Conservation (phyloP, 805 yeast species). For the Lipomyces spencermartinsiae region DNA sequence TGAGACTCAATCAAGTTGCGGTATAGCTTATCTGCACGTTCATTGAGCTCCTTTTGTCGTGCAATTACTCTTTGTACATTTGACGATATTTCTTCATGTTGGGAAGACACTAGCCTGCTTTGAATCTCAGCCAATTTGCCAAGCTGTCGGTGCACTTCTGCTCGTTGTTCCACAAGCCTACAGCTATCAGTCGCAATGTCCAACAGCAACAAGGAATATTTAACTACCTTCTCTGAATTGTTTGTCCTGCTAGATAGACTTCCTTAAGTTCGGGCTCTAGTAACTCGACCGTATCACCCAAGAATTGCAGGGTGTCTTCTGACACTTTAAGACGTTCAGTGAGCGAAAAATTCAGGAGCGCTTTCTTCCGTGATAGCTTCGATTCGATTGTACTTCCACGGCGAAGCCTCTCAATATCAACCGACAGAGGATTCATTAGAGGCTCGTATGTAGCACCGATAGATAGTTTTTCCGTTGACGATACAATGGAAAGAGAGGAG, state of each 20-base stretch:
- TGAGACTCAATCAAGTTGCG: constrained; percentile 42
- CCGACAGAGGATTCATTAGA: constrained; percentile 28
- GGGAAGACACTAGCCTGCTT: neutral
- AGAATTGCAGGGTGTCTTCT: constrained; percentile 39
- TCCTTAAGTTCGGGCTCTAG: constrained; percentile 41
- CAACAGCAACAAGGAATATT: neutral
- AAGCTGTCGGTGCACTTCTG: constrained; percentile 54
- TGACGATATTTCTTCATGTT: constrained; percentile 7
- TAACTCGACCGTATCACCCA: constrained; percentile 39
- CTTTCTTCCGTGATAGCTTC: constrained; percentile 13
- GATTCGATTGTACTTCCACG: constrained; percentile 12
- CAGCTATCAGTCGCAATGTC: neutral
- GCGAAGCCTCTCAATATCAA: constrained; percentile 14
- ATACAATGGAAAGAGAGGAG: neutral
- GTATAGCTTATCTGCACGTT: constrained; percentile 46
- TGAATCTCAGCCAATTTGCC: constrained; percentile 40
- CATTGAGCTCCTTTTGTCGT: constrained; percentile 48
- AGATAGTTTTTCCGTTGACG: neutral
- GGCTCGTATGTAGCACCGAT: constrained; percentile 13
- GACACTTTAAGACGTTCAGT: constrained; percentile 40
- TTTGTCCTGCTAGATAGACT: constrained; percentile 48
- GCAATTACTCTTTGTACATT: constrained; percentile 31
- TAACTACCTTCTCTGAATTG: constrained; percentile 45
- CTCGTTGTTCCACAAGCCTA: constrained; percentile 50
- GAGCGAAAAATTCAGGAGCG: constrained; percentile 25